Evolutionary conservation across 1,139 yeast genomes (phyloP), one percentile per base, ranked within the genome.

Genomic region (Saccharomyces hybrid): DNA sequence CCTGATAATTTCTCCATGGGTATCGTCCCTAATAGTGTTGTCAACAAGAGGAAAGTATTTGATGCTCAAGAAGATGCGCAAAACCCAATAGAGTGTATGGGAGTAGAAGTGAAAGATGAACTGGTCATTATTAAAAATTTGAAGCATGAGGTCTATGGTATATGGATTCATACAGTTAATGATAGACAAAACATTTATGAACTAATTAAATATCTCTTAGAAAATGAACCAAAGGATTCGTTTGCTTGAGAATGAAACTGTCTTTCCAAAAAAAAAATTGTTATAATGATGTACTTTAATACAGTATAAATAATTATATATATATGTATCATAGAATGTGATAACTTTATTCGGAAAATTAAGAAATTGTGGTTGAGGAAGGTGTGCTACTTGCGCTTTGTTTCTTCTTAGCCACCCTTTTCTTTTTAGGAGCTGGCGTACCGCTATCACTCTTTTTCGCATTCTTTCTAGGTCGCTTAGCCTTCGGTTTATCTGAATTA

Each of bases 1-100:
- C 86, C 93, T 1, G 85, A 84, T 55, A 89, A 91, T 68, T 88
- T 90, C 63, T 81, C 89, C 1, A 69, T 91, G 57, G 97, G 97
- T 0, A 75, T 91, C 41, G 75, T 86, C 16, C 88, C 93, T 2
- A 79, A 79, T 61, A 75, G 77, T 54, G 75, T 71, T 6, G 66
- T 77, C 4, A 64, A 79, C 52, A 76, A 78, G 52, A 67, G 73
- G 49, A 78, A 75, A 58, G 58, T 66, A 64, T 75, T 67, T 73
- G 75, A 64, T 75, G 78, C 50, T 47, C 69, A 49, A 73, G 71
- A 70, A 51, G 66, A 75, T 41, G 63, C 60, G 2, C 62, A 65
- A 28, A 76, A 69, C 57, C 81, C 74, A 53, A 72, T 73, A 56
- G 76, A 79, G 3, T 79, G 81, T 38, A 82, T 89, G 82, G 86